Evolutionary conservation across 202 grass and related monocot species (phyloP).

Genomic region (Schoenoplectus triqueter): DNA sequence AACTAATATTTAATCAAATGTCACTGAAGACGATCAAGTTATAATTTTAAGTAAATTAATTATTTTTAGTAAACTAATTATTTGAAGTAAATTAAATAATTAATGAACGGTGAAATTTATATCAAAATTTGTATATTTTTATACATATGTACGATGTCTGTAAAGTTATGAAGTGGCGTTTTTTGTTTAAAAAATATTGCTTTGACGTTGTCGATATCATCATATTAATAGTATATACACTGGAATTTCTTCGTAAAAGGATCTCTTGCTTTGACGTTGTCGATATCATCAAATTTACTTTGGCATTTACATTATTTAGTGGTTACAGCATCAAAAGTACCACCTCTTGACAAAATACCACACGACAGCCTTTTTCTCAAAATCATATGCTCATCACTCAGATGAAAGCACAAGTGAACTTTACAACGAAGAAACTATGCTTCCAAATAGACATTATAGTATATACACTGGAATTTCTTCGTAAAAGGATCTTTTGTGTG

Average conservation of each 20-base stretch:
- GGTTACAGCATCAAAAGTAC: not conserved
- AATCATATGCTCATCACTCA: slow-evolving; percentile 1
- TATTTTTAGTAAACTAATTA: not conserved
- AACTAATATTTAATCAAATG: not conserved
- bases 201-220: too few species aligned
- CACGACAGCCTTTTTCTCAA: not conserved
- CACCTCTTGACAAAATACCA: not conserved
- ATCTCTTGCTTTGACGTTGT: not conserved
- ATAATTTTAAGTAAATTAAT: not conserved
- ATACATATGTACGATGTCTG: not conserved
- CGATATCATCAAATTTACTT: not conserved
- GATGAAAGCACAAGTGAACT: slow-evolving; percentile 24
- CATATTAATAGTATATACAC: not conserved
- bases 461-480: not conserved
- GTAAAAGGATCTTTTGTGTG: not conserved
- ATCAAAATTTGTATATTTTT: not conserved
- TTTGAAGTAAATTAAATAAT: too few species aligned
- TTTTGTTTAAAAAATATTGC: too few species aligned
- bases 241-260: not conserved
- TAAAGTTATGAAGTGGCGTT: too few species aligned
- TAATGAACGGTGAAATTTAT: not conserved
- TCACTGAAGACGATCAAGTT: not conserved
- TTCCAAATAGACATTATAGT: not conserved
- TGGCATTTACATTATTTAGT: not conserved
- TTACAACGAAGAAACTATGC: slow-evolving; percentile 21